Evolutionary conservation across 352 stramenopile species (phyloP).

Genomic region (Globisporangium recalcitrans): DNA sequence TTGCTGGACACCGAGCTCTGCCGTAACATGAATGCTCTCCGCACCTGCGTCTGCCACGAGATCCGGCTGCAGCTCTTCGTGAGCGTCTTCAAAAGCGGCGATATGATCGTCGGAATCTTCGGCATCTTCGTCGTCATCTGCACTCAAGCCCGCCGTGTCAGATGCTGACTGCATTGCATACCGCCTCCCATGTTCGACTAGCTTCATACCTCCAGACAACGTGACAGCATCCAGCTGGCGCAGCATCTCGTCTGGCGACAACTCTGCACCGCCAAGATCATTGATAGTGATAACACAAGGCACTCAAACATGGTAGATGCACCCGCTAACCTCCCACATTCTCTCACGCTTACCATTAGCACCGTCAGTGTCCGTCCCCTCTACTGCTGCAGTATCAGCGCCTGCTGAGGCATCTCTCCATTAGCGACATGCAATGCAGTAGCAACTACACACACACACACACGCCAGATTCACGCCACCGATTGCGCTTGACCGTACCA

Average conservation of each 20-base stretch:
- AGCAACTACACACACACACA: not conserved
- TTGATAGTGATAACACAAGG: not conserved
- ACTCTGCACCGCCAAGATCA: not conserved
- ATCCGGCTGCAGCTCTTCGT: not conserved
- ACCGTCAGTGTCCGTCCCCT: not conserved
- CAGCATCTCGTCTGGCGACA: constrained; percentile 29
- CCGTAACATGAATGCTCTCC: not conserved
- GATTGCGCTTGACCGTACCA: not conserved
- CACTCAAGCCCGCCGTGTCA: not conserved
- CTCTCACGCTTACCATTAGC: not conserved
- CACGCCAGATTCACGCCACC: not conserved
- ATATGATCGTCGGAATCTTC: not conserved
- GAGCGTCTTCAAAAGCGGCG: constrained; percentile 6
- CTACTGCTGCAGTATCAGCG: not conserved
- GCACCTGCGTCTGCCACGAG: not conserved
- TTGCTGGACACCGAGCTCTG: not conserved
- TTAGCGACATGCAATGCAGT: not conserved
- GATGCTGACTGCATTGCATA: not conserved
- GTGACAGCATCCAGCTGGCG: constrained; percentile 29
- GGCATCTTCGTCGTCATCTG: constrained; percentile 9
- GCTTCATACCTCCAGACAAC: not conserved
- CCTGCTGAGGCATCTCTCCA: not conserved
- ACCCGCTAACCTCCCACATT: not conserved
- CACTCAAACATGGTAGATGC: not conserved
- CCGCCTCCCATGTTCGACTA: not conserved